Evolutionary conservation across 163 green algal genomes (phyloP), one percentile per base, ranked within the genome.

Genomic region (Volvox carteri): DNA sequence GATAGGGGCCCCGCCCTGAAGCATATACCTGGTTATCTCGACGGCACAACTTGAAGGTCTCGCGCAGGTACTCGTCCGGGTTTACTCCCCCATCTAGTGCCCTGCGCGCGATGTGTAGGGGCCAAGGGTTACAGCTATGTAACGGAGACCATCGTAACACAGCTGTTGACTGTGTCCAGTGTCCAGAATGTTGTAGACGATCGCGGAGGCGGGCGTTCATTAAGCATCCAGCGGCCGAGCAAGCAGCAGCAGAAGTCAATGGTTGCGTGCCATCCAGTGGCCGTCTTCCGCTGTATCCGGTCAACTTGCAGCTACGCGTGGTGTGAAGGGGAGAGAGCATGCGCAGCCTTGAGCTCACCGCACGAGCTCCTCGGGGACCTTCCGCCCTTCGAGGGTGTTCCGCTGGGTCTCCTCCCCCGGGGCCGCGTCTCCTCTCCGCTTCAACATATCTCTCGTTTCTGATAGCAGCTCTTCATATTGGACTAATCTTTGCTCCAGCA

Each of bases 11-110:
- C 19, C 35, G 19, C 6, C 9, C 14, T 72, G 60, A 72, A 65
- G 54, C 54, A 72, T 41, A 78, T 25, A 88, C 83, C 83, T 88
- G 68, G 68, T 88, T 88, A 12, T 88, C 83, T 8, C 68, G 50
- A 9, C 73, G 73, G 68, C 44, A 67, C 11, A 67, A 67, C 50
- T 81, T 81, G 83, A 88, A 88, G 12, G 68, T 81, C 37, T 88
- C 83, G 35, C 83, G 68, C 23, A 88, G 39, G 48, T 88, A 88
- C 35, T 88, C 83, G 68, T 88, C 83, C 8, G 83, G 83, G 67
- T 88, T 88, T 9, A 88, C 33, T 1, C 83, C 83, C 14, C 23
- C 67, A 35, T 88, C 83, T 48, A 88, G 25, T 12, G 67, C 68
- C 37, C 83, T 88, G 68, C 18, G 41, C 28, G 30, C 11, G 19